These are phyloP conservation scores for Medicago ruthenica DNA, from an alignment of 306 rosid genomes.

Conservation along the genomic window DNA sequence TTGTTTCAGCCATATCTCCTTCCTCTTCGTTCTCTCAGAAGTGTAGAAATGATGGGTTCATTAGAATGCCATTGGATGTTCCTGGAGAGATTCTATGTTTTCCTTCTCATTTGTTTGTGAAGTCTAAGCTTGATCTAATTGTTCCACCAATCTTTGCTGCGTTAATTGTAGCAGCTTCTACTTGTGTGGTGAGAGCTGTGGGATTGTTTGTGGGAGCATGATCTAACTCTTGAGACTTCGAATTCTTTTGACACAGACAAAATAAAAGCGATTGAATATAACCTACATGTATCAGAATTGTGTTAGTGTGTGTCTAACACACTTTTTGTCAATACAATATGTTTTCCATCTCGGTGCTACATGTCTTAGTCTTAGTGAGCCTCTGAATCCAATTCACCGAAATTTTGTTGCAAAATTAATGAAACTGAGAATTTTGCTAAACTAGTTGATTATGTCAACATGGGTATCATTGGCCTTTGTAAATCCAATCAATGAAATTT, in stretches of 20 bases:
- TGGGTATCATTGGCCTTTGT: not conserved
- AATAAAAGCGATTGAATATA: not conserved
- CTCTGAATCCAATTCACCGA: not conserved
- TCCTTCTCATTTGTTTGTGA: constrained; percentile 64
- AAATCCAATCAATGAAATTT: not conserved
- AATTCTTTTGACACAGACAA: not conserved
- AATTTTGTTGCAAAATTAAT: not conserved
- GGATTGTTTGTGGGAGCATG: constrained; percentile 62
- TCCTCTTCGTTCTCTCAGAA: constrained; percentile 57
- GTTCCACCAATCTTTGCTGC: constrained; percentile 86
- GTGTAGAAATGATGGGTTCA: constrained; percentile 48
- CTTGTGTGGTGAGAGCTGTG: constrained; percentile 63
- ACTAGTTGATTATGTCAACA: not conserved
- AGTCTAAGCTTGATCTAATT: constrained; percentile 64
- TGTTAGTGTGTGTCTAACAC: not conserved
- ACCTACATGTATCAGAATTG: too few relatives aligned
- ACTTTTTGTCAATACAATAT: too few relatives aligned
- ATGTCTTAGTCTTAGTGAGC: not conserved
- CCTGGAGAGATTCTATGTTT: constrained; percentile 77
- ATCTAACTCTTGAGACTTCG: not conserved
- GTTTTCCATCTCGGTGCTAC: not conserved
- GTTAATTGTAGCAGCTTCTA: constrained; percentile 72
- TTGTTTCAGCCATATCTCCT: constrained; percentile 68
- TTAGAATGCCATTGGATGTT: constrained; percentile 73
- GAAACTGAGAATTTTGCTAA: not conserved